Percentiles rank a stretch among this genome's conserved stretches.
These are phyloP conservation scores for Salvia splendens DNA, from an alignment of 257 asterid genomes.

Conservation along the genomic window DNA sequence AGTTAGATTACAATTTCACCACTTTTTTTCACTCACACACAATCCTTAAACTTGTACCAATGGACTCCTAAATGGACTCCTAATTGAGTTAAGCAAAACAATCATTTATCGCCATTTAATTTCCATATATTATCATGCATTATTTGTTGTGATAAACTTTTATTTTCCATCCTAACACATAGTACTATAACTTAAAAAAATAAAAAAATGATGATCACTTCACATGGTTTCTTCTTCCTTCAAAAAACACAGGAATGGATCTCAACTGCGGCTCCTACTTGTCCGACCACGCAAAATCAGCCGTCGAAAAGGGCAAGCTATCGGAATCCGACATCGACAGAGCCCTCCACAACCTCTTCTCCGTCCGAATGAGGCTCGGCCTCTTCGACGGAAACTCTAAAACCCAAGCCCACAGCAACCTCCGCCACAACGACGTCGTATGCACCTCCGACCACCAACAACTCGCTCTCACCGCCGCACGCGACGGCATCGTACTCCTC, in stretches of 20 bases:
- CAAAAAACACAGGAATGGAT: slow-evolving; percentile 57
- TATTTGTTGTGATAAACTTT: too few species aligned
- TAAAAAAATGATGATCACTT: too few species aligned
- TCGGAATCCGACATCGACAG: slow-evolving; percentile 56
- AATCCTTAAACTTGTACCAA: too few species aligned
- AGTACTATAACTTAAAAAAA: too few species aligned
- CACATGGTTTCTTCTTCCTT: too few species aligned
- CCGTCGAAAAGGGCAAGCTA: slow-evolving; percentile 49
- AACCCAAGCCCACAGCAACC: slow-evolving; percentile 35
- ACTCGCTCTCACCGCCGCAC: slow-evolving; percentile 60
- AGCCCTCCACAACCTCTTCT: slow-evolving; percentile 64
- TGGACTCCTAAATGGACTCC: too few species aligned
- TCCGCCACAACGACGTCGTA: slow-evolving; percentile 37
- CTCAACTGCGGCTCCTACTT: slow-evolving; percentile 59
- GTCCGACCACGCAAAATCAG: slow-evolving; percentile 47
- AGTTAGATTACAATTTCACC: too few species aligned
- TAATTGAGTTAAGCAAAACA: too few species aligned
- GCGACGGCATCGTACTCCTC: slow-evolving; percentile 62
- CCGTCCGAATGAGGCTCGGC: slow-evolving; percentile 66
- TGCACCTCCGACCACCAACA: slow-evolving; percentile 51
- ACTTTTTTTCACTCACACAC: too few species aligned
- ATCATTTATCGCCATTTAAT: too few species aligned
- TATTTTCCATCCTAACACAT: too few species aligned
- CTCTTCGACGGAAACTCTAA: slow-evolving; percentile 58
- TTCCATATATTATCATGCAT: too few species aligned